These are phyloP conservation scores for Candida palmyrensis DNA, from an alignment of 805 yeast species.

Conservation along the genomic window DNA sequence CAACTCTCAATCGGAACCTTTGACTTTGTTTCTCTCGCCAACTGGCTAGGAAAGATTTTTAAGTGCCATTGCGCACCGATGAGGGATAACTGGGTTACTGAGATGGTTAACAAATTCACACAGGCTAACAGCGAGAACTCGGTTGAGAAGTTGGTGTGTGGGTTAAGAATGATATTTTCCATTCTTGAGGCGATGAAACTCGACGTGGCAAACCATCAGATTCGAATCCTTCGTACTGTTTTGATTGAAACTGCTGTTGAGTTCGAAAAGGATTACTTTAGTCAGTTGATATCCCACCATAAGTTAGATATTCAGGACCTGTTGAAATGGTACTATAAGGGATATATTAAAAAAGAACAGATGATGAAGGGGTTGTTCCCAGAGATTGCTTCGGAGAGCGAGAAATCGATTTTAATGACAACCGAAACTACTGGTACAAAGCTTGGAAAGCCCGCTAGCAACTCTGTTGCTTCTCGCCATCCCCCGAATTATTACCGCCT, in stretches of 20 bases:
- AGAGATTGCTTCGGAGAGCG: background rate
- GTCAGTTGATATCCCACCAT: slow-evolving; percentile 45
- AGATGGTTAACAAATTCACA: slow-evolving; percentile 61
- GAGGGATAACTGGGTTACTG: slow-evolving; percentile 87
- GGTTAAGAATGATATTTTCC: slow-evolving; percentile 70
- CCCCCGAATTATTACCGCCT: slow-evolving; percentile 34
- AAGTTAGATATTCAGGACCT: slow-evolving; percentile 59
- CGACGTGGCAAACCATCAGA: slow-evolving; percentile 93
- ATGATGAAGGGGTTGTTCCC: background rate
- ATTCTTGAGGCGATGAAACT: slow-evolving; percentile 91
- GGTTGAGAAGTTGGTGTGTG: slow-evolving; percentile 58
- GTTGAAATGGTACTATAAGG: slow-evolving; percentile 57
- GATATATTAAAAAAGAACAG: slow-evolving; percentile 18
- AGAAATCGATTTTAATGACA: slow-evolving; percentile 3
- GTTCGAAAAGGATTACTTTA: slow-evolving; percentile 81
- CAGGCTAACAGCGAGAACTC: slow-evolving; percentile 44
- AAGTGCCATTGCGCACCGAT: slow-evolving; percentile 93
- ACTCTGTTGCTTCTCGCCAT: background rate
- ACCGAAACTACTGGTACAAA: background rate
- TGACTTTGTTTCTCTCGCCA: slow-evolving; percentile 64
- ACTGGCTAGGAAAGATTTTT: slow-evolving; percentile 72
- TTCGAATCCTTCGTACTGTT: slow-evolving; percentile 77
- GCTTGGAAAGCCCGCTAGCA: background rate
- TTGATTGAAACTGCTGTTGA: slow-evolving; percentile 82
- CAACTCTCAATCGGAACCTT: slow-evolving; percentile 68